Conservation (phyloP, 108 stramenopile species). For the Skeletonema costatum region DNA sequence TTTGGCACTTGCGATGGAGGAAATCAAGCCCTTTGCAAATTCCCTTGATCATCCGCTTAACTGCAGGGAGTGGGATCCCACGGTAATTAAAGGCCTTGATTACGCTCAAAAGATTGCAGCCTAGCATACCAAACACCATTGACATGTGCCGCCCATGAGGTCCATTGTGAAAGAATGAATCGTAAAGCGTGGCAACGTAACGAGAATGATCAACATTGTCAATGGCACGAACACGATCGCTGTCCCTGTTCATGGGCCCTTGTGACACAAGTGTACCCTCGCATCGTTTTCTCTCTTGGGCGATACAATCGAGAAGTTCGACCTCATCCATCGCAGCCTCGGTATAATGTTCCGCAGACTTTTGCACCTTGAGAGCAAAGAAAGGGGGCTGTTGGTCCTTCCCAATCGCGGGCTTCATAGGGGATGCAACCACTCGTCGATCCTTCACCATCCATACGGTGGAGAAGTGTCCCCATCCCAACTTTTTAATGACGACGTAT, state of each 20-base stretch:
- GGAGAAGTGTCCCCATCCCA: slow-evolving; percentile 99
- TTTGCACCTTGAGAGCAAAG: slow-evolving; percentile 97
- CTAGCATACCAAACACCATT: slow-evolving; percentile 98
- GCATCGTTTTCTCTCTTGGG: slow-evolving; percentile 64
- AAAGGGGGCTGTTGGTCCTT: slow-evolving; percentile 43
- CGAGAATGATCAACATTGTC: slow-evolving; percentile 69
- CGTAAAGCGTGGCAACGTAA: slow-evolving; percentile 88
- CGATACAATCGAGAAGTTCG: slow-evolving; percentile 90
- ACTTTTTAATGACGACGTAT: slow-evolving; percentile 95
- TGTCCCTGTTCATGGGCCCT: slow-evolving; percentile 50
- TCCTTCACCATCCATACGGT: slow-evolving; percentile 97
- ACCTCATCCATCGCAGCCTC: slow-evolving; percentile 99
- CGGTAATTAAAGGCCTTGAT: slow-evolving; percentile 94
- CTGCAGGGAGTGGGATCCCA: slow-evolving; percentile 93
- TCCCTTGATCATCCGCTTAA: slow-evolving; percentile 89
- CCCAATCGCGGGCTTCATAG: slow-evolving; percentile 2
- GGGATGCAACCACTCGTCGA: slow-evolving; percentile 46
- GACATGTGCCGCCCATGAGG: slow-evolving; percentile 97
- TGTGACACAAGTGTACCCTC: slow-evolving; percentile 45
- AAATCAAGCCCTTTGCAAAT: slow-evolving; percentile 94
- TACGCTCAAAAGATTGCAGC: slow-evolving; percentile 94
- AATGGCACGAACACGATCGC: slow-evolving; percentile 48
- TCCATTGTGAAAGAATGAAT: slow-evolving; percentile 95
- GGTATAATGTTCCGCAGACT: slow-evolving; percentile 95
- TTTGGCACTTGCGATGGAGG: slow-evolving; percentile 91